Conservation (phyloP, 371 early-diverging fungal genomes). For the Chytridium lagenaria region DNA sequence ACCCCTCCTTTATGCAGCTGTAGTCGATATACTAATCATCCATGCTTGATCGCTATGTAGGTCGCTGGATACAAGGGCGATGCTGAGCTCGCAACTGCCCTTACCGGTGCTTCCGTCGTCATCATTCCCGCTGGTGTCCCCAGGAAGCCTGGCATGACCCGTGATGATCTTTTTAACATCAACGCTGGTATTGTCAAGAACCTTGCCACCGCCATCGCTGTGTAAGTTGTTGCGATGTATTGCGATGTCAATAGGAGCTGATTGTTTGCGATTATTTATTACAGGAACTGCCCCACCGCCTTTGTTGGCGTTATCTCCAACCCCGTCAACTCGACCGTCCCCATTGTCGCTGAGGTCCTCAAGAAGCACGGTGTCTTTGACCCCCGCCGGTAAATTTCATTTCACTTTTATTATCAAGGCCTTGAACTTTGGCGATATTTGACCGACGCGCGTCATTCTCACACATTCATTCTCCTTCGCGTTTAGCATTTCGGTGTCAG, state of each 20-base stretch:
- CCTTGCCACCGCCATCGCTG: slow-evolving; percentile 77
- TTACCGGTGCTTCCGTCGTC: slow-evolving; percentile 86
- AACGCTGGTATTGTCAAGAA: slow-evolving; percentile 94
- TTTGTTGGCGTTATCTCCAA: slow-evolving; percentile 96
- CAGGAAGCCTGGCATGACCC: slow-evolving; percentile 98
- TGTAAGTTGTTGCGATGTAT: slow-evolving; percentile 24
- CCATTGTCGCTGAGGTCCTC: slow-evolving; percentile 95
- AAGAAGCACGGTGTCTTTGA: slow-evolving; percentile 93
- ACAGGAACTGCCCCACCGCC: slow-evolving; percentile 89
- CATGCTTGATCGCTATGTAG: slow-evolving; percentile 63
- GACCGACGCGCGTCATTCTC: no score
- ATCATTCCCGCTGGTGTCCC: slow-evolving; percentile 98
- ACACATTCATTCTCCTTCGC: background rate
- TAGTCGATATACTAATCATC: slow-evolving; percentile 8
- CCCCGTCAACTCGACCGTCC: slow-evolving; percentile 99
- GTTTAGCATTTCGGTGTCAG: slow-evolving; percentile 94
- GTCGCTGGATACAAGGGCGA: slow-evolving; percentile 63
- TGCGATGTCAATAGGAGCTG: no score
- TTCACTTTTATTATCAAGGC: no score
- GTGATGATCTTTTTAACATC: slow-evolving; percentile 99
- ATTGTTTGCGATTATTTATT: background rate
- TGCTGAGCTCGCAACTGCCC: slow-evolving; percentile 60
- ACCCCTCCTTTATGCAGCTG: background rate
- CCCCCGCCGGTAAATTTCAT: slow-evolving; percentile 61
- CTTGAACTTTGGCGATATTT: no score